Evolutionary conservation across 768 basidiomycete genomes (phyloP).

Genomic region (Mycena belliarum): DNA sequence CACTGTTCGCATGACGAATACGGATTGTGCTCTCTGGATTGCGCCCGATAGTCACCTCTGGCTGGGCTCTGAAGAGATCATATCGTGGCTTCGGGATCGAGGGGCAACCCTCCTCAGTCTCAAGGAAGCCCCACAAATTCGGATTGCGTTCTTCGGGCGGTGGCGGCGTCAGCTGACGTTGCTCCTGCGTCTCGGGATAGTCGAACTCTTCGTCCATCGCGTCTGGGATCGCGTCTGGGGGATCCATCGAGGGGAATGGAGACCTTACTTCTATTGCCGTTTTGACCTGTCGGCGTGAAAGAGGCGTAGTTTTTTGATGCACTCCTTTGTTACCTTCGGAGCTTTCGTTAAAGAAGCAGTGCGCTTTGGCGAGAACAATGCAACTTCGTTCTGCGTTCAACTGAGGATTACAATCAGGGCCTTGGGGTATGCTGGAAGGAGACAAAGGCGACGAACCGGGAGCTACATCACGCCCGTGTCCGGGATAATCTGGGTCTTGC

Average conservation of each 20-base stretch:
- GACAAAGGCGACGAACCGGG: too few relatives aligned
- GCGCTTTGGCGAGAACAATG: too few relatives aligned
- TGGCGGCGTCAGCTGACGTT: background rate
- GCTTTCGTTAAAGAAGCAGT: too few relatives aligned
- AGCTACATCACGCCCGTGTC: too few relatives aligned
- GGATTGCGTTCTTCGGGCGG: background rate
- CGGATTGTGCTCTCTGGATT: conserved; percentile 53
- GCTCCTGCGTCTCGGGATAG: conserved; percentile 4
- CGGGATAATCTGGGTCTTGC: too few relatives aligned
- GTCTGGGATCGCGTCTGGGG: background rate
- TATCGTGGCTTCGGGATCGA: conserved; percentile 46
- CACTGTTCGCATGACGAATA: conserved; percentile 23
- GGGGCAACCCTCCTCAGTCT: background rate
- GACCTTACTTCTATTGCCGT: background rate
- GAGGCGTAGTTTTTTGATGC: too few relatives aligned
- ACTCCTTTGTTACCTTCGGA: too few relatives aligned
- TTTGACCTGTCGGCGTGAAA: background rate
- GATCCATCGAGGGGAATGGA: background rate
- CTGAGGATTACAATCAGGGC: too few relatives aligned
- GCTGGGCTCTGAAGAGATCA: conserved; percentile 60
- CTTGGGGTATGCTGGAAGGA: too few relatives aligned
- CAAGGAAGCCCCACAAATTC: conserved; percentile 12
- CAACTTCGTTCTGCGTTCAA: too few relatives aligned
- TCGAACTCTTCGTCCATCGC: background rate
- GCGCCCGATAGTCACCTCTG: conserved; percentile 57